Evolutionary conservation across 352 stramenopile genomes (phyloP), one percentile per base, ranked within the genome.

Genomic region (Globisporangium polare): DNA sequence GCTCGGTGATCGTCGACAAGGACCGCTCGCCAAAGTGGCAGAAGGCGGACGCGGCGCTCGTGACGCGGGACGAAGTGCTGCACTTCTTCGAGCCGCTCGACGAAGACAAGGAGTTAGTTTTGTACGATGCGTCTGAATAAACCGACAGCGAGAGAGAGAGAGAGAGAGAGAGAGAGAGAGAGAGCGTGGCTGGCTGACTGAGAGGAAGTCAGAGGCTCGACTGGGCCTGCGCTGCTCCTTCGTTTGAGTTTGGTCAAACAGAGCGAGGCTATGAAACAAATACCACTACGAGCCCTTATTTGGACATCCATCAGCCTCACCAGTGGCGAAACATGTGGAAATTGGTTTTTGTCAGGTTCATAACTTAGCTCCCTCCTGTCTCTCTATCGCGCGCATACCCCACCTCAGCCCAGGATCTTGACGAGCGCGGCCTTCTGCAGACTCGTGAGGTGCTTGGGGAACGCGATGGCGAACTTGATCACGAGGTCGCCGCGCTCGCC

Each of bases 1-100:
- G 96, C 58, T 92, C 97, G 35, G 83, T 97, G 49, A 82, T 99
- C 50, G 83, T 99, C 9, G 97, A 99, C 77, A 98, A 98, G 70
- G 94, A 98, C 77, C 82, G 86, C 31, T 78, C 86, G 52, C 96
- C 97, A 10, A 94, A 91, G 67, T 99, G 97, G 97, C 41, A 71
- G 33, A 81, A 89, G 65, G 66, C 68, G 22, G 73, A 83, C 26
- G 58, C 94, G 17, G 69, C 74, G 20, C 75, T 83, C 37, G 80
- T 97, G 41, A 80, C 69, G 52, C 51, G 65, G 1, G 77, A 89
- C 27, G 72, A 90, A n/a, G 84, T 97, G 33, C 67, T 91, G 53
- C 65, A 49, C 49, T 95, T 92, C 60, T 97, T 97, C 49, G 72
- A 75, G 57, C 86, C 86, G 50, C 70, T 94, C 53, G 68, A 77